phyloP scores from a whole-genome alignment of 257 asterid genomes.

The Solanum virginianum region DNA sequence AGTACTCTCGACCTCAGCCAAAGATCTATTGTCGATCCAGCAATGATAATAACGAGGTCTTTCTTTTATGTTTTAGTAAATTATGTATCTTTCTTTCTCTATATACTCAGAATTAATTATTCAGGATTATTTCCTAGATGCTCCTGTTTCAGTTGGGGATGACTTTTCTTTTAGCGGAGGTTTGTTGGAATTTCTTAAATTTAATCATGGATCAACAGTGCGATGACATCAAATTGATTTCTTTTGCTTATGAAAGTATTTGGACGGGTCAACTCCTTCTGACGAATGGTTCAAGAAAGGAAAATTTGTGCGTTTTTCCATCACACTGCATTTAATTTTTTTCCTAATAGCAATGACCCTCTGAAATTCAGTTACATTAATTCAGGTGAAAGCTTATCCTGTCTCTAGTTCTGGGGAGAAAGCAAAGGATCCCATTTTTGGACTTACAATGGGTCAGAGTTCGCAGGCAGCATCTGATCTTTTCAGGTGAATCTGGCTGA shows the following conservation, averaged over 20 bases:
- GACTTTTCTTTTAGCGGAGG: constrained; percentile 98
- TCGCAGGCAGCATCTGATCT: constrained; percentile 71
- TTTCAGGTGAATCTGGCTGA: constrained; percentile 43
- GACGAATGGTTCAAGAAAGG: constrained; percentile 86
- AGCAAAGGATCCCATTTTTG: constrained; percentile 84
- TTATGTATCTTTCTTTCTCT: neutral
- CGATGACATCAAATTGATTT: neutral
- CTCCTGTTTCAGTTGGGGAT: constrained; percentile 70
- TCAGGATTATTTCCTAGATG: constrained; percentile 76
- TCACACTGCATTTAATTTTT: neutral
- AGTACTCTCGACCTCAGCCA: constrained; percentile 1
- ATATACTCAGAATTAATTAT: neutral
- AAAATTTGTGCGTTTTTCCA: constrained; percentile 32
- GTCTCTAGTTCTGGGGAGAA: constrained; percentile 82
- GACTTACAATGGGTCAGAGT: constrained; percentile 66
- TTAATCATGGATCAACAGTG: neutral
- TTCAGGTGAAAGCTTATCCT: constrained; percentile 71
- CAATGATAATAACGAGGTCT: constrained; percentile 45
- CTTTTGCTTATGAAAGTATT: constrained; percentile 56
- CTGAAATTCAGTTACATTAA: neutral
- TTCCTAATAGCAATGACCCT: neutral
- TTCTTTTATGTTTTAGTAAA: neutral
- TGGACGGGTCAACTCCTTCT: constrained; percentile 83
- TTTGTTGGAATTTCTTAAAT: constrained; percentile 12
- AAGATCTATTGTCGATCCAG: constrained; percentile 31